These are phyloP conservation scores for Mycogone perniciosa DNA, from an alignment of 2,329 filamentous ascomycete species.

Conservation along the genomic window DNA sequence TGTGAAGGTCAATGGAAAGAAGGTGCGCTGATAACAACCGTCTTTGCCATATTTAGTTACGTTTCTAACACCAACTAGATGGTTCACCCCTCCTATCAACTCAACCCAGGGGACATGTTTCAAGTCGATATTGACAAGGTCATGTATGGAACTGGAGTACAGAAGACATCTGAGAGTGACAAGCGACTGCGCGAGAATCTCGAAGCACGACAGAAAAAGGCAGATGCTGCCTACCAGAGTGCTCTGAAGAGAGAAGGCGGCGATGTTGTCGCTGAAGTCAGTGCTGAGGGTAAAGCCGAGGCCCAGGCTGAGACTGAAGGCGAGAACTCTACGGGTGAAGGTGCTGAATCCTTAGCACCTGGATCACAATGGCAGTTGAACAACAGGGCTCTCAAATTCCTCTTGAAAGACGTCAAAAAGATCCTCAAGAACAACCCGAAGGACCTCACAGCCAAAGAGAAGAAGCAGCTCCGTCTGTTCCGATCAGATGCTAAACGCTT, in stretches of 20 bases:
- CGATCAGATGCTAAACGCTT: slow-evolving; percentile 57
- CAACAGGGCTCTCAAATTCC: slow-evolving; percentile 21
- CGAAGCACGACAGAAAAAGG: slow-evolving; percentile 22
- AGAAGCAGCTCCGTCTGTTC: slow-evolving; percentile 70
- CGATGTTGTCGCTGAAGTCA: slow-evolving; percentile 15
- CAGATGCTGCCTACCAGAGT: slow-evolving; percentile 19
- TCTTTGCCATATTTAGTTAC: neutral
- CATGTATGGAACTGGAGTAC: slow-evolving; percentile 75
- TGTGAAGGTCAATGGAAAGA: slow-evolving; percentile 94
- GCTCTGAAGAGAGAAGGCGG: slow-evolving; percentile 13
- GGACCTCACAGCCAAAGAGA: slow-evolving; percentile 61
- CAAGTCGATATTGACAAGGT: slow-evolving; percentile 87
- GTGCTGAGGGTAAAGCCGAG: slow-evolving; percentile 12
- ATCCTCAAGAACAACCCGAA: slow-evolving; percentile 38
- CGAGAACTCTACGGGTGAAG: slow-evolving; percentile 17
- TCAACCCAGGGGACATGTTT: slow-evolving; percentile 98
- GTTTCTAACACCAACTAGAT: slow-evolving; percentile 53
- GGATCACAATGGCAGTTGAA: slow-evolving; percentile 22
- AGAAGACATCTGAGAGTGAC: slow-evolving; percentile 44
- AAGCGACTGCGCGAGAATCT: slow-evolving; percentile 21
- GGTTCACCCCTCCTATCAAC: slow-evolving; percentile 81
- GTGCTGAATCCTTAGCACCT: slow-evolving; percentile 16
- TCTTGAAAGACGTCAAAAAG: slow-evolving; percentile 28
- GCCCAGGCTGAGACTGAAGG: slow-evolving; percentile 18
- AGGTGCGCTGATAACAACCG: slow-evolving; percentile 48